Evolutionary conservation across 345 rosid species (phyloP).

Genomic region (Eucalyptus cloeziana): DNA sequence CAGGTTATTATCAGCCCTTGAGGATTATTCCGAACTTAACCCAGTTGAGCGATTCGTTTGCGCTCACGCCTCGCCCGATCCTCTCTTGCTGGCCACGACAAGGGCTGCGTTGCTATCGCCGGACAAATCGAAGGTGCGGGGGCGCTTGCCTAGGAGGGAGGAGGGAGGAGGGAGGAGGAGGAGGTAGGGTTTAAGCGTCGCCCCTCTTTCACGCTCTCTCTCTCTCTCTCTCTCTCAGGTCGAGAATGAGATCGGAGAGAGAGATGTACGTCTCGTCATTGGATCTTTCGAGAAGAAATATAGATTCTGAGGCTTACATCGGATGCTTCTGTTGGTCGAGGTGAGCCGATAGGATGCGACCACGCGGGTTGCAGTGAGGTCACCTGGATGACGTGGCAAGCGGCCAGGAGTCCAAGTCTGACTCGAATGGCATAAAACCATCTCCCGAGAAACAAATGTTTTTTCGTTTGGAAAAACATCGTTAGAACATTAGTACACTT

Average conservation of each 20-base stretch:
- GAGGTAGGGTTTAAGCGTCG: background rate
- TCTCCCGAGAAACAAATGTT: fast-evolving
- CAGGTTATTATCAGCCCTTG: fast-evolving
- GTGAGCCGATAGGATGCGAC: background rate
- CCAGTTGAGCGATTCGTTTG: too few relatives aligned
- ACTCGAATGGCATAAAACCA: background rate
- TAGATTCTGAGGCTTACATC: background rate
- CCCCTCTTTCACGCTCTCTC: background rate
- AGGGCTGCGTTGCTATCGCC: too few relatives aligned
- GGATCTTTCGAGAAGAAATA: background rate
- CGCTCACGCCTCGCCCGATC: too few relatives aligned
- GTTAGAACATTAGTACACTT: fast-evolving
- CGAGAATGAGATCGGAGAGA: background rate
- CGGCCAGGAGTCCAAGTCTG: fast-evolving
- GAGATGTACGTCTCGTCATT: background rate
- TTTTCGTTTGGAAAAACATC: too few relatives aligned
- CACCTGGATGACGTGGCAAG: fast-evolving
- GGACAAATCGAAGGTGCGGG: too few relatives aligned
- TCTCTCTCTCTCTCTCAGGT: background rate
- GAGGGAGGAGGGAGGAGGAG: background rate
- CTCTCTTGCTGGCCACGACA: too few relatives aligned
- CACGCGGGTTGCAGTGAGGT: fast-evolving
- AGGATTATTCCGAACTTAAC: background rate
- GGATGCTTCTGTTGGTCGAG: fast-evolving
- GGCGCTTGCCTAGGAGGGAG: background rate